Base-by-base conservation (phyloP, 23 red algal genomes). In the Gracilariopsis chorda region DNA sequence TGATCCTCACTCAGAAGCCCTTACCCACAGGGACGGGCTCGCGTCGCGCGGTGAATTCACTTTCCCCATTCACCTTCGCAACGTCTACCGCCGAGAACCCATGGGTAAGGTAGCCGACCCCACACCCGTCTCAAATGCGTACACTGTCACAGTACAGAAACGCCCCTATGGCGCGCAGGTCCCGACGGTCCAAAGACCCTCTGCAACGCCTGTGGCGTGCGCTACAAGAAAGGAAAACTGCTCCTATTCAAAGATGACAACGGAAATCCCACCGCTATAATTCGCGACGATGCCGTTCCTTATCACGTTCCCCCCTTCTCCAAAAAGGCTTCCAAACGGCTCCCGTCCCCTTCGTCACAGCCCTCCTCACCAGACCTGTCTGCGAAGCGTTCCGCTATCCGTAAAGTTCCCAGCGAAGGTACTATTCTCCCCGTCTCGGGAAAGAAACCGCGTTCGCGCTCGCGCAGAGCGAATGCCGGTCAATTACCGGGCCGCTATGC, bases 201-300 rank as follows among this genome's bases (percentile, higher is more conserved):
- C 3, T 98, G 96, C 82, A 98, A 98, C 82, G 96, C 96, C 12
- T 98, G 96, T 80, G 96, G 96, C 24, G 88, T 98, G 27, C 70
- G 92, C 21, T 95, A 79, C 82, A 95, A 98, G 30, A 98, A 98
- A 47, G 96, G 96, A 19, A 95, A 93, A 62, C 83, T 98, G 7
- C 35, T 77, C 25, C 55, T 94, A 20, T 91, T 47, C 58, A 80
- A 82, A 40, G 77, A 91, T 74, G 58, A 80, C 53, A 35, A 80
- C 28, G 88, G 88, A 40, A 91, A 82, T 43, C 62, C 82, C 7
- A 91, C 88, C 13, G 88, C 88, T 33, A 62, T 91, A 13, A 57
- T 52, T 16, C 72, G 49, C 19, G 44, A 64, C 13, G 81, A 94
- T 55, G 41, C 79, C 27, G 28, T 83, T 24, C 85, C 86, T 17